Conservation (phyloP, 192 early-diverging fungal genomes). For the Pilaira anomala region DNA sequence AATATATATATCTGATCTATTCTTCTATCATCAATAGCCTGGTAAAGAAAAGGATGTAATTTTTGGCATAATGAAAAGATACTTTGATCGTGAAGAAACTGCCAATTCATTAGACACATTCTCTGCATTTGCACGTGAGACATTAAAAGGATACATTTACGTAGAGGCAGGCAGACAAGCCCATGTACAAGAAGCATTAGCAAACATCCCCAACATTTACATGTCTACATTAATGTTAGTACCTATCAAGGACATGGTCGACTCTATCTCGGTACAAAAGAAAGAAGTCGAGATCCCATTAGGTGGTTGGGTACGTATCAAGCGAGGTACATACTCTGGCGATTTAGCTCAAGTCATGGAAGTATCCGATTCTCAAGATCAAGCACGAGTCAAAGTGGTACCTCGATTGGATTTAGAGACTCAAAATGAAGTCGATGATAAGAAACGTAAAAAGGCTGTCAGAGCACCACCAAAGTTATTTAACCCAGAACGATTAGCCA, state of each 20-base stretch:
- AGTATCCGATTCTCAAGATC: slow-evolving; percentile 64
- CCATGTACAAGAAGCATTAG: slow-evolving; percentile 59
- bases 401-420: slow-evolving; percentile 66
- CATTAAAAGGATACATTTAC: slow-evolving; percentile 87
- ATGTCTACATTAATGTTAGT: slow-evolving; percentile 71
- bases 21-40: slow-evolving; percentile 33
- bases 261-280: slow-evolving; percentile 75
- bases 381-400: slow-evolving; percentile 66
- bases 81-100: slow-evolving; percentile 63
- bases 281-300: slow-evolving; percentile 58
- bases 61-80: slow-evolving; percentile 70
- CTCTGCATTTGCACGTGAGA: slow-evolving; percentile 81
- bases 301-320: slow-evolving; percentile 85
- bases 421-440: slow-evolving; percentile 39
- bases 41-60: slow-evolving; percentile 91
- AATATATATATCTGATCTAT: not conserved
- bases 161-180: slow-evolving; percentile 80
- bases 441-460: slow-evolving; percentile 61
- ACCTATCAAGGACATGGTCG: slow-evolving; percentile 88
- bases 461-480: slow-evolving; percentile 79
- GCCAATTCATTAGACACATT: slow-evolving; percentile 67
- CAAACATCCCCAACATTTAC: slow-evolving; percentile 73
- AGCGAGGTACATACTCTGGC: slow-evolving; percentile 88
- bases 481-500: slow-evolving; percentile 54
- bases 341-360: slow-evolving; percentile 82